Evolutionary conservation across 2,329 filamentous ascomycete species (phyloP), one percentile per base, ranked within the genome.

Genomic region (Phoma herbarum): DNA sequence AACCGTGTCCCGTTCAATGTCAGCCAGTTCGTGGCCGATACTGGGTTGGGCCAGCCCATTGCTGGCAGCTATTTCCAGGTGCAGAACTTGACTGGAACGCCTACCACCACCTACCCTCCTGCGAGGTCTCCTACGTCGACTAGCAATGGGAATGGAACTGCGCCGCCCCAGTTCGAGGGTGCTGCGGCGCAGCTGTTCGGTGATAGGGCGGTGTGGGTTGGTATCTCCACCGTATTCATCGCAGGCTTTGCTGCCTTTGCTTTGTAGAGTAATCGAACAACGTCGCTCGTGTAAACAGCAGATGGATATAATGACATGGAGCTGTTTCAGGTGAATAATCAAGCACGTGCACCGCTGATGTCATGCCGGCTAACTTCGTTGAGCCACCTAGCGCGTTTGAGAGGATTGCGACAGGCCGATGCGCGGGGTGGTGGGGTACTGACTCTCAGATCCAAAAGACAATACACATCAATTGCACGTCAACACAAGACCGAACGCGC

Each of bases 41-140:
- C 76, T 1, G 69, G 63, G 1, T 57, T 81, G 3, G 52, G 60
- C 0, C 26, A 55, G 2, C 69, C 75, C 1, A 43, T 80, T 18
- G 76, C 74, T 2, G 74, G 71, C 6, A 79, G 78, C 57, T 80
- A 76, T 61, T 77, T 81, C 57, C 60, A 62, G 31, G 77, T 77
- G n/a, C 64, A 74, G 37, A 74, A 77, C 47, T 26, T 67, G 42
- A 69, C 61, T 8, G 70, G 64, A 3, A 64, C 58, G 4, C 52
- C 67, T 16, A 67, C 64, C 23, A 65, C 58, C 26, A 67, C 59
- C 4, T 72, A 65, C 28, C 68, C 68, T n/a, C 63, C 66, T 20
- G 50, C 56, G 18, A 54, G 56, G 28, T 50, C 56, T 18, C 56
- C 56, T 22, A 59, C 56, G 12, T 49, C 56, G 14, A 54, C 45